These are phyloP conservation scores for Malus orientalis DNA, from an alignment of 306 rosid species.

Conservation along the genomic window DNA sequence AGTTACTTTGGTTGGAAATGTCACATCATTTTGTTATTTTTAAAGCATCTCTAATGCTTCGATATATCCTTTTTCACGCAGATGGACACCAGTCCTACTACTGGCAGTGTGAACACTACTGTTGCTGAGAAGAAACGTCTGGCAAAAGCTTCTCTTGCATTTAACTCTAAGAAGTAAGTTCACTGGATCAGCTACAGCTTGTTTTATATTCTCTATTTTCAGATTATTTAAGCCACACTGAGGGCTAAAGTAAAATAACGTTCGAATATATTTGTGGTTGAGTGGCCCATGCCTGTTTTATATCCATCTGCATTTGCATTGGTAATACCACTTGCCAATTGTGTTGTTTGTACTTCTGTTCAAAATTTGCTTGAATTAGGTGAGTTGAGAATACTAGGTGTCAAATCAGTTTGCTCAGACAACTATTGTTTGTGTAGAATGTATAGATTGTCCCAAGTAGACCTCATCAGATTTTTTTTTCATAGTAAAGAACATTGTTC, in stretches of 20 bases:
- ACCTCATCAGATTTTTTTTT: not conserved
- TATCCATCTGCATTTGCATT: not conserved
- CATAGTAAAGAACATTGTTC: not conserved
- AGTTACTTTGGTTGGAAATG: not conserved
- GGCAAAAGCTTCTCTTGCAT: constrained; percentile 81
- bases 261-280: not conserved
- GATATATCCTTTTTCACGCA: constrained; percentile 23
- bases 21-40: not conserved
- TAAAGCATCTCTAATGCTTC: not conserved
- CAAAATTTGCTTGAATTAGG: not conserved
- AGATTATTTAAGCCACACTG: not conserved
- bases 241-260: not conserved
- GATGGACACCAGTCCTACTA: constrained; percentile 98
- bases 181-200: not conserved
- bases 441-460: not conserved
- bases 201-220: not conserved
- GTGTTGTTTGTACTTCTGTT: not conserved
- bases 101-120: constrained; percentile 90
- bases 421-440: not conserved
- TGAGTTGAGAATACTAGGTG: not conserved
- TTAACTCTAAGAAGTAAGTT: constrained; percentile 86
- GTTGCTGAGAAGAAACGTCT: constrained; percentile 78
- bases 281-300: not conserved
- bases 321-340: not conserved
- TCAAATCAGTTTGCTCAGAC: not conserved